These are phyloP conservation scores for Camelina hispida DNA, from an alignment of 345 rosid genomes.

Conservation along the genomic window DNA sequence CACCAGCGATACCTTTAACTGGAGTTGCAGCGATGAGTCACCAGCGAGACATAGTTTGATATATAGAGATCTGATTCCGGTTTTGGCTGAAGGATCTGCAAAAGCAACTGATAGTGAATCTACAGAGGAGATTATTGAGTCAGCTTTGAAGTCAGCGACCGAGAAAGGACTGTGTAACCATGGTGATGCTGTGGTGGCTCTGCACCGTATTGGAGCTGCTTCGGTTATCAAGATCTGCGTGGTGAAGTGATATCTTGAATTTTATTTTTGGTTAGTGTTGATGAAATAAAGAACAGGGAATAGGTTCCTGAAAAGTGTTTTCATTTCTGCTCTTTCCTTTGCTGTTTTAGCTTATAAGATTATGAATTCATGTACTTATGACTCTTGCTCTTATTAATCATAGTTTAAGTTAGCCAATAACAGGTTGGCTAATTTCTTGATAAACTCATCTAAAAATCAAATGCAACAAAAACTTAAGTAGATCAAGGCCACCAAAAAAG, in stretches of 20 bases:
- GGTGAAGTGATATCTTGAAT: constrained; percentile 23
- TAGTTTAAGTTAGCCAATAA: not conserved
- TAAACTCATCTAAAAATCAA: no score
- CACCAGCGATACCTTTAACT: constrained; percentile 55
- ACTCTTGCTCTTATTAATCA: not conserved
- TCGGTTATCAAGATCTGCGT: constrained; percentile 38
- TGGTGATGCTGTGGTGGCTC: constrained; percentile 36
- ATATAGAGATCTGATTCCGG: constrained; percentile 29
- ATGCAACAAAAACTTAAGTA: no score
- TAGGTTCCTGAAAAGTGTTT: not conserved
- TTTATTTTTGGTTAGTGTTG: not conserved
- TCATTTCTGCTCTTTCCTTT: not conserved
- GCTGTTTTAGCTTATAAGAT: constrained; percentile 1
- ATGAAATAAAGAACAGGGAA: constrained; percentile 23
- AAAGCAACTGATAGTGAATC: constrained; percentile 35
- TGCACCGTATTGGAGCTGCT: constrained; percentile 37
- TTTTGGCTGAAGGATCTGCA: constrained; percentile 30
- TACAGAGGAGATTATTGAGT: constrained; percentile 28
- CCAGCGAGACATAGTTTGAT: constrained; percentile 37
- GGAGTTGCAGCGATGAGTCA: constrained; percentile 63
- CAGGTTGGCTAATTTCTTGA: not conserved
- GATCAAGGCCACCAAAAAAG: no score
- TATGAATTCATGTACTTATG: not conserved
- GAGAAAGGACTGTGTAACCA: constrained; percentile 34
- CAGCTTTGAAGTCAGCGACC: constrained; percentile 17